Evolutionary conservation across 2,329 filamentous ascomycete species (phyloP), one percentile per base, ranked within the genome.

Genomic region (Neonectria sp.): DNA sequence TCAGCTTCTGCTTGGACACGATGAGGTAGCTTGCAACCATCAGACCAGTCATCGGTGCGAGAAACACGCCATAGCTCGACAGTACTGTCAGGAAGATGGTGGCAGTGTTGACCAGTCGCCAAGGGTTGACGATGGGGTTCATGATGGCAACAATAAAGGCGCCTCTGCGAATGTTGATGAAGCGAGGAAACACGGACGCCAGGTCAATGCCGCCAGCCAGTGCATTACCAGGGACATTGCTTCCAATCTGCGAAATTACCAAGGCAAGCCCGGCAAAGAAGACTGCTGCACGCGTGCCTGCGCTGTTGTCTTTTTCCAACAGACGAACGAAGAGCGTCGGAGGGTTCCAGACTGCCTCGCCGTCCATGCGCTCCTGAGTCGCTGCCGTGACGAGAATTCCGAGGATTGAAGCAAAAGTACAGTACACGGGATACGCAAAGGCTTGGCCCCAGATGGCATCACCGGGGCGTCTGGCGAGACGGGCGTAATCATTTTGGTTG

Each of bases 301-400:
- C 63, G 4, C 74, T 74, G 7, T 75, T 73, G 35, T 81, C 71
- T 29, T 77, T 72, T 35, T 73, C 70, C 1, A 82, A 57, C 2
- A 82, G 65, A 12, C 70, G 73, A 24, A 75, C 79, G 15, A 83
- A 75, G 4, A 84, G 72, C 3, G 77, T 71, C 0, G 80, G 79
- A 1, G 80, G 81, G 51, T 80, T 83, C 81, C 81, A 83, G 55
- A 82, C 70, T 13, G 79, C 73, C 35, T 77, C 77, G 5, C 80
- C 78, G 8, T 69, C 79, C 59, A 82, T 78, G 6, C 78, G 74
- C 2, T 79, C 69, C 65, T 82, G 81, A 0, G 81, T 82, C 0
- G 81, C 82, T 0, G 82, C 80, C 0, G 81, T 82, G 25, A 82
- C 80, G 0, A 84, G 67, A 13, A 83, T 83, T 0, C 82, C 82